Conservation (phyloP, 495 filamentous ascomycete genomes). For the Pseudotulostoma volvatum region DNA sequence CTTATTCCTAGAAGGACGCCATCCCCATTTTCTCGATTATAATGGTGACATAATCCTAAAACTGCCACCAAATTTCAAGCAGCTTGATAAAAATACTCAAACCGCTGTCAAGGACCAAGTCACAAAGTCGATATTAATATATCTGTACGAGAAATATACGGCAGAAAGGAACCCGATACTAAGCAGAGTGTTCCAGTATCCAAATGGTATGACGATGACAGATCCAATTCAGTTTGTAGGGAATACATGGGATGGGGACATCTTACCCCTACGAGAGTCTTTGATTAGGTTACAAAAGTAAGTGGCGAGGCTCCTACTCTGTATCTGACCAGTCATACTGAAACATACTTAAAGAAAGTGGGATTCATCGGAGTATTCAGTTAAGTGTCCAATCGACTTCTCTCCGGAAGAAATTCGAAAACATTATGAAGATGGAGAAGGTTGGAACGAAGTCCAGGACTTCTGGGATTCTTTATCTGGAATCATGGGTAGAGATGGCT, state of each 20-base stretch:
- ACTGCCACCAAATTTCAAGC: slow-evolving; percentile 11
- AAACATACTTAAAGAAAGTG: slow-evolving; percentile 1
- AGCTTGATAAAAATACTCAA: slow-evolving; percentile 12
- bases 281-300: slow-evolving; percentile 9
- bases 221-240: slow-evolving; percentile 12
- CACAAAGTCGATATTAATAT: slow-evolving; percentile 14
- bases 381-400: slow-evolving; percentile 19
- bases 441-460: slow-evolving; percentile 23
- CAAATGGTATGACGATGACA: slow-evolving; percentile 16
- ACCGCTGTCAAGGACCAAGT: slow-evolving; percentile 13
- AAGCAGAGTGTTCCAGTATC: slow-evolving; percentile 10
- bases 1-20: slow-evolving; percentile 12
- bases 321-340: not conserved
- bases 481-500: slow-evolving; percentile 22
- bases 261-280: slow-evolving; percentile 17
- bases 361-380: slow-evolving; percentile 9
- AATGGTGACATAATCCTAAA: slow-evolving; percentile 13
- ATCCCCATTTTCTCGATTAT: slow-evolving; percentile 13
- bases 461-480: slow-evolving; percentile 17
- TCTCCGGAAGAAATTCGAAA: slow-evolving; percentile 14
- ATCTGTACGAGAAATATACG: slow-evolving; percentile 13
- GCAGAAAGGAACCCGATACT: slow-evolving; percentile 9
- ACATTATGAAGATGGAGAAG: slow-evolving; percentile 15
- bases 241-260: slow-evolving; percentile 23
- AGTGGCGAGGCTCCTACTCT: not conserved